phyloP scores from a whole-genome alignment of 2,329 filamentous ascomycete genomes.

The Aspergillus neotritici region DNA sequence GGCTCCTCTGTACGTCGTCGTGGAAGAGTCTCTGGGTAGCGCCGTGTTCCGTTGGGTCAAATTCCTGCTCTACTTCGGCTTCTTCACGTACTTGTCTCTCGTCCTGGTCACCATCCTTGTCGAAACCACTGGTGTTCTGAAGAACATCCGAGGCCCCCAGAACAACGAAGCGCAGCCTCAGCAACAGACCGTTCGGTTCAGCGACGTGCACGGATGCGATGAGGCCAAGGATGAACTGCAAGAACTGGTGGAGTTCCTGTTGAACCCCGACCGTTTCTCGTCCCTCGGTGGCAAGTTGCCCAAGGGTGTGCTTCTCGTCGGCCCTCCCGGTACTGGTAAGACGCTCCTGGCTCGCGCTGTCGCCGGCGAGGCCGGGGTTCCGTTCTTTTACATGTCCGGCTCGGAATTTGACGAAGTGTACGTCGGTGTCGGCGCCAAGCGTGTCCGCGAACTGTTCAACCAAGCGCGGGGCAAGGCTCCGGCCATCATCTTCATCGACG shows the following conservation, averaged over 20 bases:
- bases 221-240: constrained; percentile 98
- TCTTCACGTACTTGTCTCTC: constrained; percentile 73
- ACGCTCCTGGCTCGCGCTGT: constrained; percentile 92
- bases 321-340: constrained; percentile 95
- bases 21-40: constrained; percentile 78
- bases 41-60: constrained; percentile 87
- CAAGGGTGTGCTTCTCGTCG: constrained; percentile 91
- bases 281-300: constrained; percentile 93
- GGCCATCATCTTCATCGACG: constrained; percentile 92
- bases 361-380: constrained; percentile 91
- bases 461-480: constrained; percentile 81
- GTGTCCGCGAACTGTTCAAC: constrained; percentile 86
- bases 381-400: constrained; percentile 99
- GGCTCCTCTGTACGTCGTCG: constrained; percentile 88
- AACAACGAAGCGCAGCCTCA: constrained; percentile 86
- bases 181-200: constrained; percentile 84
- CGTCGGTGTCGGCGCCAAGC: constrained; percentile 92
- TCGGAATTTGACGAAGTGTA: constrained; percentile 98
- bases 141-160: constrained; percentile 66
- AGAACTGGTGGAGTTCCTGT: constrained; percentile 92
- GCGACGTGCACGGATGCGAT: constrained; percentile 92
- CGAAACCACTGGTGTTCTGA: constrained; percentile 72
- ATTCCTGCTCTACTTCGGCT: constrained; percentile 71
- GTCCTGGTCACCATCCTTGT: constrained; percentile 75
- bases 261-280: constrained; percentile 88